Base-by-base conservation (phyloP, 129 eudicot species). In the Saussurea involucrata region DNA sequence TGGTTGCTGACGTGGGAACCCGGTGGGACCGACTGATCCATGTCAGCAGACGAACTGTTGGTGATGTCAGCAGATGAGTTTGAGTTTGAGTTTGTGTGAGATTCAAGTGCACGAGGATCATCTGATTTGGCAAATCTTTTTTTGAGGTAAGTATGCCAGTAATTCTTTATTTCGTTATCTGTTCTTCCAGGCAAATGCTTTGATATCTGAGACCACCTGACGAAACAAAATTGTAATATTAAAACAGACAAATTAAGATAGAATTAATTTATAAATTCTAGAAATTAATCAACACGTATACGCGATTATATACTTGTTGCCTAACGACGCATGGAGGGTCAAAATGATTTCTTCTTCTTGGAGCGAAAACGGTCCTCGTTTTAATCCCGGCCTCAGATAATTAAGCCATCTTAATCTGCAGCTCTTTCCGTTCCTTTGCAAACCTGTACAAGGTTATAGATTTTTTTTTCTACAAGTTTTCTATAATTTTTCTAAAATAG, bases 131-230 rank as follows among this genome's bases (percentile, higher is more conserved):
- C 25, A 6, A 42, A 10, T 75, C 68, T 83, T 76, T 83, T 85
- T 83, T 88, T 88, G 5, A 88, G 79, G 29, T 81, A 80, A 17
- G 92, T 76, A 68, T 88, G 92, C 92, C 92, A 88, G 37, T 85
- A 42, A 81, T 88, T 88, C 75, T 87, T 87, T 7, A 87, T 79
- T 77, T 87, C 89, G 31, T 87, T 87, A 63, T 87, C 92, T 0
- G 89, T 85, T 70, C 89, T 85, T 65, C 92, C 92, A 29, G 89
- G 89, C 58, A 88, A 83, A 71, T 88, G 87, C 15, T 88, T 82
- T 28, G 90, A 84, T 60, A 88, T 88, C 6, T 78, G 90, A 69
- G 92, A 82, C 92, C 92, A 87, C 83, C 92, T 87, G 5, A 53
- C 22, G 2, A 53, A 53, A 20, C 6, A n/a, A 4, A 49, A 53